A percentile compares a stretch with the other conserved stretches of the same genome.
Evolutionary conservation across 768 basidiomycete genomes (phyloP).

Genomic region (Mycena latifolia): DNA sequence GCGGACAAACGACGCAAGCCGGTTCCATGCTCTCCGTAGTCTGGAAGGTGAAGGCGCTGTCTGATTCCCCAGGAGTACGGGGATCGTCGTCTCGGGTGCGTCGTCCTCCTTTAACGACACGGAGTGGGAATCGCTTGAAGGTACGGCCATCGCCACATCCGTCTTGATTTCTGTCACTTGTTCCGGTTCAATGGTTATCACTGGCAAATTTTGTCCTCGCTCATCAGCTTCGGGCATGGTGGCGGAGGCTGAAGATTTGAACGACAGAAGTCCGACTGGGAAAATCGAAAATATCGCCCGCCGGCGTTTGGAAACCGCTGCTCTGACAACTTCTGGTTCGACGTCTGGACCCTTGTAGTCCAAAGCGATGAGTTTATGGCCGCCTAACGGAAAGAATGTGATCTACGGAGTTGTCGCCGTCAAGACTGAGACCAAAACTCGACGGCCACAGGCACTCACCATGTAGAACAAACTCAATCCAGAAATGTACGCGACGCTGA

Average conservation of each 20-base stretch:
- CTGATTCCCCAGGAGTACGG: neutral
- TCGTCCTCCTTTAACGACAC: constrained; percentile 2
- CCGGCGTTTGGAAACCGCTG: constrained; percentile 55
- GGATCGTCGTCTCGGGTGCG: neutral
- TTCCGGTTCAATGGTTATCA: neutral
- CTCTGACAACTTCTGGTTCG: constrained; percentile 65
- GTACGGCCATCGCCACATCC: neutral
- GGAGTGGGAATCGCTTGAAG: constrained; percentile 6
- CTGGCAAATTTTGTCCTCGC: neutral
- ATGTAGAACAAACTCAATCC: constrained; percentile 71
- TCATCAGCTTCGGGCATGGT: constrained; percentile 14
- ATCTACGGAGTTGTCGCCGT: constrained; percentile 51
- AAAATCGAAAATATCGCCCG: constrained; percentile 35
- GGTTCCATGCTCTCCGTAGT: neutral
- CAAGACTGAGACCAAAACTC: no score
- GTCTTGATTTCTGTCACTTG: neutral
- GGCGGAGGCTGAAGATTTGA: constrained; percentile 7
- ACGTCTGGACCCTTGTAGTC: constrained; percentile 78
- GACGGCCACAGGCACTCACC: constrained; percentile 49
- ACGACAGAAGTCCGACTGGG: neutral
- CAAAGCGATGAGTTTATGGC: constrained; percentile 63
- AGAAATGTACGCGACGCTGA: constrained; percentile 77
- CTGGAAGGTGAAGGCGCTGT: neutral
- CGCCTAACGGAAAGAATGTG: constrained; percentile 76
- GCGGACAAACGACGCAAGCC: neutral